A percentile compares a stretch with the other conserved stretches of the same genome.
Evolutionary conservation across 1,284 basidiomycete genomes (phyloP).

Genomic region (Gomphus bonarii): DNA sequence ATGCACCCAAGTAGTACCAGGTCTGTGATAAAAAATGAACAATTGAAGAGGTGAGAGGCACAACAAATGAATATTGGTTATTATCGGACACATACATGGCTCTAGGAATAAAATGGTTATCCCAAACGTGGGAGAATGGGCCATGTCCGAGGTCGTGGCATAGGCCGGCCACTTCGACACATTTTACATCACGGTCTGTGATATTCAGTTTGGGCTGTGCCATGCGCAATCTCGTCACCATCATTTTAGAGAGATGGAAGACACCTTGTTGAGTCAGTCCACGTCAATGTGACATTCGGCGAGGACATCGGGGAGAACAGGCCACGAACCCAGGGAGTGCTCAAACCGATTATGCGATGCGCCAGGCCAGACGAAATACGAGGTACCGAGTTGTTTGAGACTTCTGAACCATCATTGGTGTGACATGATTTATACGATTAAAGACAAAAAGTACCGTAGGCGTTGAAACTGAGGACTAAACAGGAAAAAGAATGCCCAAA

Average conservation of each 20-base stretch:
- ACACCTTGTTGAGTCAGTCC: constrained; percentile 39
- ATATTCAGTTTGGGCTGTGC: constrained; percentile 54
- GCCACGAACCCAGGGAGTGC: constrained; percentile 54
- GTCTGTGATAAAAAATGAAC: constrained; percentile 20
- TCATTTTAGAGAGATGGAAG: constrained; percentile 51
- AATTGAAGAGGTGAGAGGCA: constrained; percentile 16
- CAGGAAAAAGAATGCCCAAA: neutral
- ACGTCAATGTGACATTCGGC: neutral
- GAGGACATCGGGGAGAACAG: neutral
- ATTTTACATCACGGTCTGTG: constrained; percentile 53
- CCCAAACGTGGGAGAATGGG: constrained; percentile 70
- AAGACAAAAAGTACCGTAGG: constrained; percentile 28
- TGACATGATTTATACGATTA: neutral
- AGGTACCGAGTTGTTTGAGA: constrained; percentile 70
- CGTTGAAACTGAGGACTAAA: constrained; percentile 63
- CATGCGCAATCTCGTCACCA: constrained; percentile 46
- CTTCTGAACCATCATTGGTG: constrained; percentile 15
- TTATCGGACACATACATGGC: constrained; percentile 34
- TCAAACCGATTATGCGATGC: constrained; percentile 74
- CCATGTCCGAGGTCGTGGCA: constrained; percentile 70
- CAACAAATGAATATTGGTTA: too few species aligned
- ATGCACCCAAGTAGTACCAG: constrained; percentile 45
- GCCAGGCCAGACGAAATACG: constrained; percentile 64
- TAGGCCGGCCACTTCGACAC: constrained; percentile 59
- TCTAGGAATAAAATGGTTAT: constrained; percentile 48